These are phyloP conservation scores for Cyphellophora europaea DNA, from an alignment of 2,329 filamentous ascomycete genomes.

Conservation along the genomic window DNA sequence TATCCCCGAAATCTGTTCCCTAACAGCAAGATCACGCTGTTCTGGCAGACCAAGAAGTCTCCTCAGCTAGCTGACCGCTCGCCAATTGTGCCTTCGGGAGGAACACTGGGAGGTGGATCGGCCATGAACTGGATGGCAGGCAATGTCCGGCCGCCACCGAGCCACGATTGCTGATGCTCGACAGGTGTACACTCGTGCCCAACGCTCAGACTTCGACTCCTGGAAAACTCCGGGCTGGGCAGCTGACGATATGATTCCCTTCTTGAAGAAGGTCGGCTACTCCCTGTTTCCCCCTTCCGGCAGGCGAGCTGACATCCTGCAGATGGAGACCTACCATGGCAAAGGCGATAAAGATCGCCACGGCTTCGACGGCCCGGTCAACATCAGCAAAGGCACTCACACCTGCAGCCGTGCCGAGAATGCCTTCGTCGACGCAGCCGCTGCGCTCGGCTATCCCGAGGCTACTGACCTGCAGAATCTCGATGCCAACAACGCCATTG, in stretches of 20 bases:
- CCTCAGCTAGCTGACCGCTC: constrained; percentile 21
- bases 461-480: constrained; percentile 47
- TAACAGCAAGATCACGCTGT: constrained; percentile 40
- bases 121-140: constrained; percentile 35
- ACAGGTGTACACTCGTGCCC: constrained; percentile 37
- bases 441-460: constrained; percentile 40
- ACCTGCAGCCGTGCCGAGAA: constrained; percentile 31
- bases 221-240: constrained; percentile 46
- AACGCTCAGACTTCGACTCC: constrained; percentile 31
- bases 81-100: constrained; percentile 32
- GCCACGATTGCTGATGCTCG: no score
- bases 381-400: constrained; percentile 44
- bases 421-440: constrained; percentile 41
- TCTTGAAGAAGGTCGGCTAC: constrained; percentile 40
- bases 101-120: constrained; percentile 54
- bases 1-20: constrained; percentile 41
- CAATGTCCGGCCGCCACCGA: no score
- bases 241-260: constrained; percentile 41
- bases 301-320: not conserved
- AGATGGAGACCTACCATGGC: constrained; percentile 49
- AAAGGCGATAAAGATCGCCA: constrained; percentile 36
- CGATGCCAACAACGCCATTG: constrained; percentile 26
- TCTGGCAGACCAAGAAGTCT: constrained; percentile 41
- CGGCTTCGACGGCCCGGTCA: constrained; percentile 46
- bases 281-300: not conserved